Percentiles rank a stretch among this genome's conserved stretches.
phyloP scores from a whole-genome alignment of 2,329 filamentous ascomycete species.

The Penicillium sp. region DNA sequence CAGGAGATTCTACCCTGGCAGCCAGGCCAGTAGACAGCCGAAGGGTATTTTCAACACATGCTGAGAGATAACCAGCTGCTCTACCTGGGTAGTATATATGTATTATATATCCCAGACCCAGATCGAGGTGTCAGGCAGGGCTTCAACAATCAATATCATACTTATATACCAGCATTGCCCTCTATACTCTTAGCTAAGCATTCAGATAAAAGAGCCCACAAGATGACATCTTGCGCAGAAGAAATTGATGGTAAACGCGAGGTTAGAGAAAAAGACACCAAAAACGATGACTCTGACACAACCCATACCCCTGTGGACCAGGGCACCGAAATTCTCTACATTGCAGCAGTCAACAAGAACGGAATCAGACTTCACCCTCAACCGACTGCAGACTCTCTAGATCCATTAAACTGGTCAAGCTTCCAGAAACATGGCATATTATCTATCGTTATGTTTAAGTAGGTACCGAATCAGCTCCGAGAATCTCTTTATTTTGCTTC shows the following conservation, averaged over 20 bases:
- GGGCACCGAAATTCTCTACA: constrained; percentile 5
- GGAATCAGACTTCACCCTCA: constrained; percentile 35
- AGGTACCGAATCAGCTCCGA: constrained; percentile 14
- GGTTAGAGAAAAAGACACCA: neutral
- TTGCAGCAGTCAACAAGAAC: constrained; percentile 12
- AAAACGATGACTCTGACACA: neutral
- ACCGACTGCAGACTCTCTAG: constrained; percentile 41
- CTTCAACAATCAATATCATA: neutral
- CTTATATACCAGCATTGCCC: neutral
- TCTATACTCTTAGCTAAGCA: too few relatives aligned
- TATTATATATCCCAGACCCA: neutral
- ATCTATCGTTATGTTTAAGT: constrained; percentile 48
- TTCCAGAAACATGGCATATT: constrained; percentile 44
- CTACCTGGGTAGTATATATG: neutral
- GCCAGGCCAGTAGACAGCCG: neutral
- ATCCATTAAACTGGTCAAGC: constrained; percentile 49
- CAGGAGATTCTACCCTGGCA: neutral
- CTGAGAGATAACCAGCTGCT: neutral
- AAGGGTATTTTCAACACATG: neutral
- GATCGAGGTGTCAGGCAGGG: neutral
- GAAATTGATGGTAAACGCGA: neutral
- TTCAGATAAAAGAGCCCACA: neutral
- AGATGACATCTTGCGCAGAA: neutral
- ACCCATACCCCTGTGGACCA: neutral
- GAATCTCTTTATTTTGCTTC: neutral